Percentiles rank a stretch among this genome's conserved stretches.
phyloP scores from a whole-genome alignment of 179 eudicot genomes.

The Monotropa hypopitys region DNA sequence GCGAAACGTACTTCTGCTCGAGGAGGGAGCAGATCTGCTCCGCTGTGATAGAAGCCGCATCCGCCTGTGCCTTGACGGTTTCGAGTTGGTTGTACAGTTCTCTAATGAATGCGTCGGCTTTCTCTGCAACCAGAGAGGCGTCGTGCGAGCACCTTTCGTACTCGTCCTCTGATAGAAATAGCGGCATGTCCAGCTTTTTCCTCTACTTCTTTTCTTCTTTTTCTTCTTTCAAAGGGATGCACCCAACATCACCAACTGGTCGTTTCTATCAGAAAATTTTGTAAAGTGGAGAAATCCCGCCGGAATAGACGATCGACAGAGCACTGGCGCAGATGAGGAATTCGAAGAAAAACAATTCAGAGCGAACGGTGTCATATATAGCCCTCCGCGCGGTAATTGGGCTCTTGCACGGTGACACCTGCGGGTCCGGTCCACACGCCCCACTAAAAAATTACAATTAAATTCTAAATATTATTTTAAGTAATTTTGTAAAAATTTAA shows the following conservation, averaged over 20 bases:
- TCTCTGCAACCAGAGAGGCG: conserved; percentile 49
- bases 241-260: not conserved
- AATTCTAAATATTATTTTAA: no score
- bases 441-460: no score
- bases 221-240: not conserved
- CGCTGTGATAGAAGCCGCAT: conserved; percentile 73
- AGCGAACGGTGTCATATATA: no score
- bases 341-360: no score
- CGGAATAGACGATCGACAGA: no score
- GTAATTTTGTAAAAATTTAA: no score
- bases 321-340: no score
- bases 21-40: conserved; percentile 85
- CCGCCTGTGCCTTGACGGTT: conserved; percentile 68
- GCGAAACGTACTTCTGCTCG: conserved; percentile 73
- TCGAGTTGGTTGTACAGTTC: conserved; percentile 44
- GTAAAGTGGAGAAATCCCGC: no score
- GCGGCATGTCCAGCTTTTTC: conserved; percentile 46
- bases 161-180: conserved; percentile 71
- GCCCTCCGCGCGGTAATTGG: no score
- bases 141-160: conserved; percentile 40
- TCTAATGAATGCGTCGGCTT: conserved; percentile 65
- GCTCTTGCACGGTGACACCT: no score
- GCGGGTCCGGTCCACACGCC: no score
- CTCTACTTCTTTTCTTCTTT: not conserved
- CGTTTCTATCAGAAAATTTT: no score